These are phyloP conservation scores for Vaccinium vitisidaea DNA, from an alignment of 148 eudicot species.

Conservation along the genomic window DNA sequence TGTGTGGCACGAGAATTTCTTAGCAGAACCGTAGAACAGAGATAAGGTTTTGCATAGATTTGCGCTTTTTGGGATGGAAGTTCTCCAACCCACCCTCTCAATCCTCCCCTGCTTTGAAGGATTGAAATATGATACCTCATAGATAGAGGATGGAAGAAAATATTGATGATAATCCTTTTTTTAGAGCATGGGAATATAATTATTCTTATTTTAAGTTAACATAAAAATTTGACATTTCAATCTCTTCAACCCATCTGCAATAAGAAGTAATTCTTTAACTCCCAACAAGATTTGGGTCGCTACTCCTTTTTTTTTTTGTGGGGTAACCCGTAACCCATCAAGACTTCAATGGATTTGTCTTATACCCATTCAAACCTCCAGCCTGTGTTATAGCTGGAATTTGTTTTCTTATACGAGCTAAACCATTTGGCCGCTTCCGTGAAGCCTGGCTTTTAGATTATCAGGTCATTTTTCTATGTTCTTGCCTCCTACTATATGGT, in stretches of 20 bases:
- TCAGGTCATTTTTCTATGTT: neutral
- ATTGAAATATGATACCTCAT: too few species aligned
- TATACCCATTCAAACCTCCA: constrained; percentile 16
- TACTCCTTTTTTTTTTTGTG: neutral
- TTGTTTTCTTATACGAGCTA: constrained; percentile 20
- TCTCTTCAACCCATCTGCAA: neutral
- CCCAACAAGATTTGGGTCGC: neutral
- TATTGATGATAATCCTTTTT: neutral
- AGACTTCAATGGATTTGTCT: neutral
- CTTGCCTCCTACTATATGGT: neutral
- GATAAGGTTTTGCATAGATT: constrained; percentile 1
- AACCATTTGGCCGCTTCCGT: constrained; percentile 16
- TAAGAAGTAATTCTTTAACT: neutral
- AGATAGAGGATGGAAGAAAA: too few species aligned
- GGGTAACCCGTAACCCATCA: neutral
- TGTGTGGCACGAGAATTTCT: neutral
- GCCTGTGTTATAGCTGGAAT: constrained; percentile 34
- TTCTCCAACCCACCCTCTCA: neutral
- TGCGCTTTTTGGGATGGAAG: neutral
- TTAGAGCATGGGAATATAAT: neutral
- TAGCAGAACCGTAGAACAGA: neutral
- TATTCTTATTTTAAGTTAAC: neutral
- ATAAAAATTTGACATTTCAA: neutral
- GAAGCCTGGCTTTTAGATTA: neutral
- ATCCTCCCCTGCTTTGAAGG: neutral